Conservation (phyloP, 2,329 filamentous ascomycete species). For the Nemania sp. region DNA sequence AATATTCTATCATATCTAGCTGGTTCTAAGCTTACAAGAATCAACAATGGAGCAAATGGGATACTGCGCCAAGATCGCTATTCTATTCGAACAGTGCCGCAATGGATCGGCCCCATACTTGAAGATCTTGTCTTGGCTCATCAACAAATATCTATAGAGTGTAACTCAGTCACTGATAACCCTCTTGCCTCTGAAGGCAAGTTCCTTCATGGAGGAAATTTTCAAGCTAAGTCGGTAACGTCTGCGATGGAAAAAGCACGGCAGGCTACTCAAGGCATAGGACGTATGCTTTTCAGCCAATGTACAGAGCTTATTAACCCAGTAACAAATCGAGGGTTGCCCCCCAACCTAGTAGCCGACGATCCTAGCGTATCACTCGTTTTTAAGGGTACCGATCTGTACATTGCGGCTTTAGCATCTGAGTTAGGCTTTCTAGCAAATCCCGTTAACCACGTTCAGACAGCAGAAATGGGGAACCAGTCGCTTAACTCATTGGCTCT, state of each 20-base stretch:
- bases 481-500: slow-evolving; percentile 67
- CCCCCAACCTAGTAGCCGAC: slow-evolving; percentile 63
- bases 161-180: slow-evolving; percentile 71
- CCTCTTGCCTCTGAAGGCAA: slow-evolving; percentile 55
- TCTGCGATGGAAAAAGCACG: slow-evolving; percentile 66
- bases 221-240: slow-evolving; percentile 65
- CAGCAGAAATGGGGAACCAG: slow-evolving; percentile 70
- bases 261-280: slow-evolving; percentile 54
- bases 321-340: slow-evolving; percentile 59
- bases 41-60: slow-evolving; percentile 32
- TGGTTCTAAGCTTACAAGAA: slow-evolving; percentile 46
- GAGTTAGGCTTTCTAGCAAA: slow-evolving; percentile 66
- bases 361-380: slow-evolving; percentile 61
- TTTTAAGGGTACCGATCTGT: slow-evolving; percentile 68
- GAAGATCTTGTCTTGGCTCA: slow-evolving; percentile 64
- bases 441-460: slow-evolving; percentile 66
- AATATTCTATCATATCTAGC: slow-evolving; percentile 57
- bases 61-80: slow-evolving; percentile 67
- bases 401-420: slow-evolving; percentile 65
- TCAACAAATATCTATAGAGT: slow-evolving; percentile 59
- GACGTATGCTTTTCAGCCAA: slow-evolving; percentile 66
- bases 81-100: slow-evolving; percentile 62
- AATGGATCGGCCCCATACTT: slow-evolving; percentile 70
- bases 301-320: slow-evolving; percentile 66
- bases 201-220: slow-evolving; percentile 67